Percentiles rank a stretch among this genome's conserved stretches.
These are phyloP conservation scores for Hymenoscyphus infarciens DNA, from an alignment of 2,329 filamentous ascomycete species.

Conservation along the genomic window DNA sequence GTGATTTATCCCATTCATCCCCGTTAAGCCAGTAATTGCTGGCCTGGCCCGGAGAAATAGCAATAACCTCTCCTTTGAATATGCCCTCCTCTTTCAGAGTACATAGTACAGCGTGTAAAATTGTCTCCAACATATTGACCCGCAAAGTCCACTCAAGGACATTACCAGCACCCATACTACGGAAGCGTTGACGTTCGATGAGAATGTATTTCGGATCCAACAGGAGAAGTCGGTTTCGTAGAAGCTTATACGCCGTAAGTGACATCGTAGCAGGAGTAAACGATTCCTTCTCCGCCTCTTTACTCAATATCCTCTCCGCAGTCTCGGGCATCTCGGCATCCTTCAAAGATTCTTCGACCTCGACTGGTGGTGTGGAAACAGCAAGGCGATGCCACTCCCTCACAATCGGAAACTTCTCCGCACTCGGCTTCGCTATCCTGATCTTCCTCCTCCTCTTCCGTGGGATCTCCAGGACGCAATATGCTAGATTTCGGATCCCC, in stretches of 20 bases:
- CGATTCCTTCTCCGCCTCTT: conserved; percentile 36
- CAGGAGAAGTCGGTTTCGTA: conserved; percentile 43
- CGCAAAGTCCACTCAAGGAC: conserved; percentile 80
- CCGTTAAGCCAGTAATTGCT: conserved; percentile 51
- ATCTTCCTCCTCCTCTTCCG: background rate
- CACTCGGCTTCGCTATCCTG: background rate
- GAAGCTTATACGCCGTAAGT: conserved; percentile 50
- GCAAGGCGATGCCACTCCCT: conserved; percentile 37
- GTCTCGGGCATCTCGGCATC: conserved; percentile 30
- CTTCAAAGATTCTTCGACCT: background rate
- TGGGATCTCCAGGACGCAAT: conserved; percentile 53
- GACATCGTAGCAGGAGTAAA: conserved; percentile 55
- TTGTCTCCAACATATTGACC: conserved; percentile 78
- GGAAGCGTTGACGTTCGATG: conserved; percentile 60
- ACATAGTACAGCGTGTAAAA: conserved; percentile 69
- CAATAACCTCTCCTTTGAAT: conserved; percentile 44
- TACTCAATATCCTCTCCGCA: conserved; percentile 11
- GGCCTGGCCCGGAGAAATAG: conserved; percentile 53
- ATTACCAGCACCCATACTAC: conserved; percentile 58
- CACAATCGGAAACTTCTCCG: conserved; percentile 2
- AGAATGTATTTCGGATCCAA: conserved; percentile 65
- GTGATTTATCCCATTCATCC: conserved; percentile 20
- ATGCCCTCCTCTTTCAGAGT: conserved; percentile 47
- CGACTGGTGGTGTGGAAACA: conserved; percentile 17
- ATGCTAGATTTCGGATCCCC: conserved; percentile 78